phyloP scores from a whole-genome alignment of 495 filamentous ascomycete genomes.

The Penicillium maclennaniae region DNA sequence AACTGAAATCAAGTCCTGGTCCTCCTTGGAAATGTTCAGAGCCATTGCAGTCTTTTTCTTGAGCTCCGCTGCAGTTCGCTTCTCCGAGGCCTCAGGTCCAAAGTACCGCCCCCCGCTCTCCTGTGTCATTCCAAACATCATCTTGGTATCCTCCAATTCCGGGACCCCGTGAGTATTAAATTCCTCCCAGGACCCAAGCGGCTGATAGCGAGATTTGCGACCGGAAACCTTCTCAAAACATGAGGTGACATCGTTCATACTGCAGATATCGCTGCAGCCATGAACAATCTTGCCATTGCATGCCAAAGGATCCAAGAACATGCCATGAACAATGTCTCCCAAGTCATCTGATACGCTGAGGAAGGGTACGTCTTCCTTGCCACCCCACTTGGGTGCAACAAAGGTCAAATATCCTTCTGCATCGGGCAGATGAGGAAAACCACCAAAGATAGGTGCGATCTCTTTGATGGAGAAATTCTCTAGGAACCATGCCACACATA shows the following conservation, averaged over 20 bases:
- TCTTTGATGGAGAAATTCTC: conserved; percentile 25
- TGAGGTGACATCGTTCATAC: too few relatives aligned
- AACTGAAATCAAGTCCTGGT: too few relatives aligned
- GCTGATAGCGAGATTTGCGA: neutral
- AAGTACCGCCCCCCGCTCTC: conserved; percentile 6
- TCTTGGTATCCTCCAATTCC: conserved; percentile 14
- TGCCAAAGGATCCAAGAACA: conserved; percentile 24
- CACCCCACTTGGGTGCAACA: conserved; percentile 21
- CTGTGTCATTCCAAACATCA: conserved; percentile 13
- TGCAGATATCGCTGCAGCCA: neutral
- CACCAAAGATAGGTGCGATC: conserved; percentile 24
- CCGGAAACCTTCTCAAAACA: neutral
- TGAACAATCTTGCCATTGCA: conserved; percentile 5
- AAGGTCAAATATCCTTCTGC: conserved; percentile 19
- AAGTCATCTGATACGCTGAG: conserved; percentile 27
- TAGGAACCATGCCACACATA: conserved; percentile 24
- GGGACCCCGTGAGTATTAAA: conserved; percentile 8
- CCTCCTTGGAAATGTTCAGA: too few relatives aligned
- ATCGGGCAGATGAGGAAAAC: conserved; percentile 21
- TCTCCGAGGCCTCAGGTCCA: conserved; percentile 2
- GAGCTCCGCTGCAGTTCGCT: neutral
- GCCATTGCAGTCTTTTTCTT: conserved; percentile 5
- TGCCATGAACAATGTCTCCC: conserved; percentile 33
- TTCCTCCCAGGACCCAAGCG: conserved; percentile 5
- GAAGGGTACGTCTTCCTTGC: conserved; percentile 27